Percentiles rank a stretch among this genome's conserved stretches.
Conservation (phyloP, 1,284 basidiomycete genomes). For the Fomitopsis pinicola region DNA sequence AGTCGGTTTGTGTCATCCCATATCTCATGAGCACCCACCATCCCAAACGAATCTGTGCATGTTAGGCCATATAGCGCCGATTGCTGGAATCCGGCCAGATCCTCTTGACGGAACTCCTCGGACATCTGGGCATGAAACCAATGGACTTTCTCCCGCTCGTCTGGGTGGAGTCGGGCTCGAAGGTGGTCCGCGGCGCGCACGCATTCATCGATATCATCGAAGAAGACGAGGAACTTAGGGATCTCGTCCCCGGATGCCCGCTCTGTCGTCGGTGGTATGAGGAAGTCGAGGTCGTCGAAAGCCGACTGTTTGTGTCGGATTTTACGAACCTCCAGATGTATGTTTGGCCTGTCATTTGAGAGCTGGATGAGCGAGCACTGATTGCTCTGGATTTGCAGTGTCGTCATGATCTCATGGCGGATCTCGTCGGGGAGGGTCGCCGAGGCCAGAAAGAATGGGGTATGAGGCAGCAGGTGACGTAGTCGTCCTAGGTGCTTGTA, state of each 20-base stretch:
- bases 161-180: slow-evolving; percentile 11
- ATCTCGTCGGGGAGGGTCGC: slow-evolving; percentile 29
- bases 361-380: slow-evolving; percentile 11
- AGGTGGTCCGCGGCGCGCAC: slow-evolving; percentile 17
- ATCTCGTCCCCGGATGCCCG: background rate
- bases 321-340: slow-evolving; percentile 23
- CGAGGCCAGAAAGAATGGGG: slow-evolving; percentile 25
- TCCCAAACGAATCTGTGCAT: slow-evolving; percentile 29
- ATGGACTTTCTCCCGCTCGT: slow-evolving; percentile 18
- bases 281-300: slow-evolving; percentile 29
- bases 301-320: slow-evolving; percentile 19
- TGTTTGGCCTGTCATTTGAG: slow-evolving; percentile 32
- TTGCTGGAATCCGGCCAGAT: slow-evolving; percentile 8
- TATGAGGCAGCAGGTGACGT: slow-evolving; percentile 22
- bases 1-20: background rate
- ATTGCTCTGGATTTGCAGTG: slow-evolving; percentile 7
- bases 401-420: slow-evolving; percentile 18
- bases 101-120: slow-evolving; percentile 15
- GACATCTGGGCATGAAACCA: slow-evolving; percentile 30
- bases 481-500: slow-evolving; percentile 25
- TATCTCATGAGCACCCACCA: slow-evolving; percentile 17
- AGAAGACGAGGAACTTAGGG: slow-evolving; percentile 28
- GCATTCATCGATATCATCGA: slow-evolving; percentile 26
- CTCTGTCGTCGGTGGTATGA: slow-evolving; percentile 19
- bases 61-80: slow-evolving; percentile 15